Base-by-base conservation (phyloP, 352 stramenopile genomes). In the Thalassiosira ordinaria region DNA sequence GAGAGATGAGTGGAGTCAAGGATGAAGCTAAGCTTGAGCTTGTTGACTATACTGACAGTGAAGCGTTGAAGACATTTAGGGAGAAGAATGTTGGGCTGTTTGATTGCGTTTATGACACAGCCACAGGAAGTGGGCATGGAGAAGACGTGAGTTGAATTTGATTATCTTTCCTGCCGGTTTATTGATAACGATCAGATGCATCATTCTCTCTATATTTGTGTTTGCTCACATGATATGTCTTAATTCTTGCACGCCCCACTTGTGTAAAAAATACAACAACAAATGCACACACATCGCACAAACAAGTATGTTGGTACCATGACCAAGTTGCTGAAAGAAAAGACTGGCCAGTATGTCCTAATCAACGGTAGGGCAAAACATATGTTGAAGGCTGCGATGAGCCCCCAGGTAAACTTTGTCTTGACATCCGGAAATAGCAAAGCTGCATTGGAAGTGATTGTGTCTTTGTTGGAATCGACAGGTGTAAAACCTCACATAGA, bases 41-140 rank as follows among this genome's bases (percentile, higher is more conserved):
- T 70, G 94, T 97, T 52, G 94, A 96, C 76, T 97, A 97, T 86
- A 95, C 85, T 18, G 89, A 95, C 78, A 89, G 95, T 53, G 87
- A 47, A 33, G 61, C 57, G 33, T 57, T 87, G 46, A 49, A 61
- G 6, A 62, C 71, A 18, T 84, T 90, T 53, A 31, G 62, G 14
- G 49, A 82, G 18, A 56, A 86, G 9, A 86, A 79, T 65, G 33
- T 26, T 16, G 80, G 80, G 31, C 74, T 73, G 46, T 85, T 90
- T 63, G 80, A 89, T 65, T 85, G 68, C 46, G 74, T 89, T 66
- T 85, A 82, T 59, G 84, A 87, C 44, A 78, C 80, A 16, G 83
- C 61, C 41, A 88, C 77, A 11, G 64, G 65, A n/a, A 84, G 80
- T 64, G 77, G 73, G 9, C 66, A 87, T 20, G 79, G 84, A 16